phyloP scores from a whole-genome alignment of 2,329 filamentous ascomycete genomes.

The Alternaria novae-zelandiae region DNA sequence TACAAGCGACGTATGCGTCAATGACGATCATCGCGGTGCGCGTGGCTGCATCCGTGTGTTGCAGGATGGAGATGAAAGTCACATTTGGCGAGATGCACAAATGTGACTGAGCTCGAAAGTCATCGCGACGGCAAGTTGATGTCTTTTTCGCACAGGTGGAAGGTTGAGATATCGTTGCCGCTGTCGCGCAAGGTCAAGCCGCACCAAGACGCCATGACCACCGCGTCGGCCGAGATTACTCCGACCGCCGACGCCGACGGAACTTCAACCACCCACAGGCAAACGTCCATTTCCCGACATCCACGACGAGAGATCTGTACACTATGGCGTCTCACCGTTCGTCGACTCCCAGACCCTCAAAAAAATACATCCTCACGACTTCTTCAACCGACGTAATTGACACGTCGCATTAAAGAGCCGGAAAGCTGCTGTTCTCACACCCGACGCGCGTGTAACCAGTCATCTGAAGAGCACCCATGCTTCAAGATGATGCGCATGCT shows the following conservation, averaged over 20 bases:
- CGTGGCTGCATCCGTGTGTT: neutral
- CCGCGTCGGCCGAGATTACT: neutral
- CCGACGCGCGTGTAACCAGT: slow-evolving; percentile 26
- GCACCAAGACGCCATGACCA: slow-evolving; percentile 8
- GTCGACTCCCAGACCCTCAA: too few species aligned
- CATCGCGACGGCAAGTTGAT: neutral
- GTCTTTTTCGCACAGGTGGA: neutral
- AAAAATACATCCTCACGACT: too few species aligned
- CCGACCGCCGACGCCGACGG: slow-evolving; percentile 1
- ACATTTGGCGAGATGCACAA: neutral
- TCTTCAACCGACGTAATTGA: too few species aligned
- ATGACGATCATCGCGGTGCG: neutral
- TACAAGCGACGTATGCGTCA: accelerated
- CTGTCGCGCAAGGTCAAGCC: neutral
- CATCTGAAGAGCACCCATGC: slow-evolving; percentile 22
- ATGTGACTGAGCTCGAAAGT: neutral
- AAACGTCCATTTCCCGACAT: slow-evolving; percentile 16
- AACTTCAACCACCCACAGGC: neutral
- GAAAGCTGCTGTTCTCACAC: slow-evolving; percentile 22
- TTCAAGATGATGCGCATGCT: slow-evolving; percentile 16
- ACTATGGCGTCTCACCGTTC: slow-evolving; percentile 33
- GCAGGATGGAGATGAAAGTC: neutral
- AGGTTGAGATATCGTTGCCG: neutral
- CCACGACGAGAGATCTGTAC: slow-evolving; percentile 17
- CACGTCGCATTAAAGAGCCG: slow-evolving; percentile 17